A percentile compares a stretch with the other conserved stretches of the same genome.
These are phyloP conservation scores for Rosellinia necatrix DNA, from an alignment of 2,329 filamentous ascomycete genomes.

Conservation along the genomic window DNA sequence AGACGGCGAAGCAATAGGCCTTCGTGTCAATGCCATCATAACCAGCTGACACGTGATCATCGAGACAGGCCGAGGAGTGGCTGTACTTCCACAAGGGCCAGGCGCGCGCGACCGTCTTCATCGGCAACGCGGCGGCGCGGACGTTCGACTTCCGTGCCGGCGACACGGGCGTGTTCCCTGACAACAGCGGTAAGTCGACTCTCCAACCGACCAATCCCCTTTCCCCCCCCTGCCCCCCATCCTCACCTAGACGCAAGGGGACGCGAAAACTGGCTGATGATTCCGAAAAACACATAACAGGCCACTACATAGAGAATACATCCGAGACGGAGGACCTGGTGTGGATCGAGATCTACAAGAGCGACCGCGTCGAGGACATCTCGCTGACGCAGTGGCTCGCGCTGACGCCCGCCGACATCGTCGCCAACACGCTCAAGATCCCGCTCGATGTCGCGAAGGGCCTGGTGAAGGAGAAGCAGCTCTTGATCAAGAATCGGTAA, in stretches of 20 bases:
- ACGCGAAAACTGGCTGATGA: too few relatives aligned
- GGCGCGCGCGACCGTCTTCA: conserved; percentile 67
- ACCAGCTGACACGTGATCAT: too few relatives aligned
- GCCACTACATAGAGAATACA: conserved; percentile 73
- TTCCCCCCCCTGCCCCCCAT: not conserved
- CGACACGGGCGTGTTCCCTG: conserved; percentile 71
- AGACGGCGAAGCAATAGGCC: too few relatives aligned
- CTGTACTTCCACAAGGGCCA: conserved; percentile 69
- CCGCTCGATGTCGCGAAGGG: conserved; percentile 59
- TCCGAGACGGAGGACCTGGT: conserved; percentile 66
- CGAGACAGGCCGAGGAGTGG: conserved; percentile 71
- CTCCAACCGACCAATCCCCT: not conserved
- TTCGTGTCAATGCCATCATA: too few relatives aligned
- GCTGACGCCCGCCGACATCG: conserved; percentile 66
- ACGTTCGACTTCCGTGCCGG: conserved; percentile 71
- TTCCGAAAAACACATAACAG: too few relatives aligned
- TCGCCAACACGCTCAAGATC: conserved; percentile 64
- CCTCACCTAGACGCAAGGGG: not conserved
- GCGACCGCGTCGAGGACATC: conserved; percentile 68
- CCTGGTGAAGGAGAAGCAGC: conserved; percentile 68
- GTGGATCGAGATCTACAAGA: conserved; percentile 73
- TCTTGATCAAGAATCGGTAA: conserved; percentile 47
- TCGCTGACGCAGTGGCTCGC: conserved; percentile 71
- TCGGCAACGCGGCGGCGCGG: conserved; percentile 62
- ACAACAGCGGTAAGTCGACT: conserved; percentile 57